A percentile compares a stretch with the other conserved stretches of the same genome.
Evolutionary conservation across 805 yeast genomes (phyloP).

Genomic region (Sugiyamaella floridensis): DNA sequence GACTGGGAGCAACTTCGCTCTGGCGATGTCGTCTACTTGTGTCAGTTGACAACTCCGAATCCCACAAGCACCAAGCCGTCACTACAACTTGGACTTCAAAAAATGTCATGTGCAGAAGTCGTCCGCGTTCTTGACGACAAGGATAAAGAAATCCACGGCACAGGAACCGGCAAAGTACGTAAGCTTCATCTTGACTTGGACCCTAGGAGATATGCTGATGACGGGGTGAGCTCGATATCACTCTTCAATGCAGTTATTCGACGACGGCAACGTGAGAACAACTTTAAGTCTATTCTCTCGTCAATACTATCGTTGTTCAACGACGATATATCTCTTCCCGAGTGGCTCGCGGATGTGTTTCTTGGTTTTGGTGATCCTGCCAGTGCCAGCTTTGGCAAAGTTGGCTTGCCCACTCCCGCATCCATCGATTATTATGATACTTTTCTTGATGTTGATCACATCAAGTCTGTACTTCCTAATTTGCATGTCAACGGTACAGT

Average conservation of each 20-base stretch:
- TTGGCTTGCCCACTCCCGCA: slow-evolving; percentile 3
- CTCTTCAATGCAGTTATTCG: slow-evolving; percentile 27
- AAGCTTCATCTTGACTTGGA: slow-evolving; percentile 24
- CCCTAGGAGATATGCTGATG: slow-evolving; percentile 11
- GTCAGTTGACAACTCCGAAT: slow-evolving; percentile 17
- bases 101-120: slow-evolving; percentile 23
- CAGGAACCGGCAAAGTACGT: slow-evolving; percentile 7
- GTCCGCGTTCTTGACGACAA: slow-evolving; percentile 22
- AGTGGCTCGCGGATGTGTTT: slow-evolving; percentile 32
- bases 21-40: slow-evolving; percentile 25
- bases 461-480: slow-evolving; percentile 12
- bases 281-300: slow-evolving; percentile 21
- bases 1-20: slow-evolving; percentile 27
- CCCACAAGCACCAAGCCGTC: slow-evolving; percentile 6
- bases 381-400: slow-evolving; percentile 2
- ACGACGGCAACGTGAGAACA: slow-evolving; percentile 18
- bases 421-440: slow-evolving; percentile 22
- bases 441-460: slow-evolving; percentile 22
- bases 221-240: slow-evolving; percentile 10
- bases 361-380: slow-evolving; percentile 31
- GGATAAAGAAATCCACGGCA: slow-evolving; percentile 8
- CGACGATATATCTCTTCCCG: slow-evolving; percentile 22
- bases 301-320: slow-evolving; percentile 7
- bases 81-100: slow-evolving; percentile 21
- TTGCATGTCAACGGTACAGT: background rate